A percentile compares a stretch with the other conserved stretches of the same genome.
Conservation (phyloP, 2,329 filamentous ascomycete species). For the Calonectria pteridis region DNA sequence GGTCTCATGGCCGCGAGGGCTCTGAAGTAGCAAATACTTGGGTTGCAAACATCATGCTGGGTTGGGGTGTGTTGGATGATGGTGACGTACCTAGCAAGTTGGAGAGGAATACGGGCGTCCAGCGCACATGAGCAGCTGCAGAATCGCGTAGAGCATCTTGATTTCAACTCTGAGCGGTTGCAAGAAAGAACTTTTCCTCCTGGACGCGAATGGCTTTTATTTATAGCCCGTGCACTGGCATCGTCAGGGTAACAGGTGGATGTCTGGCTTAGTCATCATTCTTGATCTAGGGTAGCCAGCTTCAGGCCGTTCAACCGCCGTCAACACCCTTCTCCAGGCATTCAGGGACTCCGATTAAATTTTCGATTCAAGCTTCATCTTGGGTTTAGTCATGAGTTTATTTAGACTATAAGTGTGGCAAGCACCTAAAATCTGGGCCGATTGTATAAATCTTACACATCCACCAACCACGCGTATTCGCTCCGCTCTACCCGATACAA, state of each 20-base stretch:
- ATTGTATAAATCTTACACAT: too few relatives aligned
- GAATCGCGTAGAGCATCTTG: background rate
- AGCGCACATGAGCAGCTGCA: background rate
- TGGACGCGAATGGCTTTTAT: background rate
- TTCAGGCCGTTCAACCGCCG: background rate
- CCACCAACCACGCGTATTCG: too few relatives aligned
- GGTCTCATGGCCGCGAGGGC: constrained; percentile 4
- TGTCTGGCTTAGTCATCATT: background rate
- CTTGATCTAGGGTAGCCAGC: background rate
- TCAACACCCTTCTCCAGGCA: background rate
- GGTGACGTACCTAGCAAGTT: background rate
- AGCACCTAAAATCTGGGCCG: too few relatives aligned
- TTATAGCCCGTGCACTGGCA: background rate
- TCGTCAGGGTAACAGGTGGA: background rate
- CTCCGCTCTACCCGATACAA: too few relatives aligned
- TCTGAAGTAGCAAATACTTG: constrained; percentile 14
- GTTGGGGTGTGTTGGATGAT: background rate
- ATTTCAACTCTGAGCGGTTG: background rate
- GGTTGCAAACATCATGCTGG: constrained; percentile 4
- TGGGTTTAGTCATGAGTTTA: background rate
- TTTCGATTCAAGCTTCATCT: too few relatives aligned
- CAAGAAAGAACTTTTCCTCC: background rate
- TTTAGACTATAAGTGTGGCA: background rate
- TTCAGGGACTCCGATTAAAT: too few relatives aligned
- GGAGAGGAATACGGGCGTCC: background rate